Evolutionary conservation across 176 grass and related monocot species (phyloP), one percentile per base, ranked within the genome.

Genomic region (Avena atlantica): DNA sequence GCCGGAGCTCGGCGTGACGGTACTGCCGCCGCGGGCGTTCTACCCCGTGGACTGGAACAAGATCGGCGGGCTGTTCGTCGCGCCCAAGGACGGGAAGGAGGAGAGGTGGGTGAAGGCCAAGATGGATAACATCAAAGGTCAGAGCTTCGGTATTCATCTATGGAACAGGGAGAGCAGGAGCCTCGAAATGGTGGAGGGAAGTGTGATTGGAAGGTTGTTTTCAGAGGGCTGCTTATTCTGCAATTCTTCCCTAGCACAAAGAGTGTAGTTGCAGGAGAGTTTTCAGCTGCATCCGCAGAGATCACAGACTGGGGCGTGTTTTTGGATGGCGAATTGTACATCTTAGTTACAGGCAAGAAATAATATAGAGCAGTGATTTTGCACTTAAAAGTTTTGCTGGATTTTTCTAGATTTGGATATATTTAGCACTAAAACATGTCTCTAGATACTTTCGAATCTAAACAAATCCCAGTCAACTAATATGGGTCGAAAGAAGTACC

Each of bases 11-110:
- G 55, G 84, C 65, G 53, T 98, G 37, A 91, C 47, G 15, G 89
- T 94, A 78, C 65, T 98, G 70, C 92, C 90, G 45, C 96, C 96
- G 11, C 36, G 48, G 42, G 88, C 90, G n/a, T 98, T 98, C 87
- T 98, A 98, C 61, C 96, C 93, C 10, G 78, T 96, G 37, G 86
- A 91, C 53, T 98, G 96, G 96, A 94, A 42, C 63, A 92, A 81
- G 87, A 96, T 98, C 82, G 20, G n/a, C 8, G 84, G 70, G 9
- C 83, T 98, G 85, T 98, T 98, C 82, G 9, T 27, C 21, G 88
- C 84, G 9, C 93, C 96, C 23, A 90, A 52, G 57, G 59, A 78
- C 51, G 53, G 72, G 61, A 87, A 75, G 17, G 88, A 14, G 0
- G 29, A 86, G 36, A 87, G 72, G 85, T 94, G 92, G 96, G 86